Conservation (phyloP, 1,284 basidiomycete genomes). For the Papiliotrema nemorosa region DNA sequence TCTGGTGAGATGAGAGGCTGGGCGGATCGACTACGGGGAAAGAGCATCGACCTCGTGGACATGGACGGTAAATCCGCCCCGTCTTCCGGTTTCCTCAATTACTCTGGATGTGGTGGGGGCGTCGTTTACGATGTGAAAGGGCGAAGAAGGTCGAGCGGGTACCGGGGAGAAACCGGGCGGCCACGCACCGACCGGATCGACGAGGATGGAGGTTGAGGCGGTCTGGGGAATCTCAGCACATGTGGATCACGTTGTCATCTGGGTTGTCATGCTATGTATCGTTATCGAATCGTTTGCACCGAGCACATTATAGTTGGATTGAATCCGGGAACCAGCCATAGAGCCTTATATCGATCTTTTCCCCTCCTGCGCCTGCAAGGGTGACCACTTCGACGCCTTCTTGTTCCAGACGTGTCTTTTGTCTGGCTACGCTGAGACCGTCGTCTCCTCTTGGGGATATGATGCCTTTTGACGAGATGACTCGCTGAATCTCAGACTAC, state of each 20-base stretch:
- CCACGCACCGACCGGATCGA: not conserved
- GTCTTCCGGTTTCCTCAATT: too few relatives aligned
- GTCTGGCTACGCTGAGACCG: slow-evolving; percentile 62
- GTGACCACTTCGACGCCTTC: slow-evolving; percentile 66
- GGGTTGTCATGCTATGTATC: not conserved
- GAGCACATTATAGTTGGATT: not conserved
- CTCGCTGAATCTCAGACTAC: slow-evolving; percentile 26
- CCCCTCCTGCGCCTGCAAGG: slow-evolving; percentile 48
- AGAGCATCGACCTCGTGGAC: slow-evolving; percentile 35
- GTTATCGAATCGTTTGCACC: not conserved
- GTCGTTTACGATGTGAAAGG: not conserved
- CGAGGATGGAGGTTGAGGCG: slow-evolving; percentile 3
- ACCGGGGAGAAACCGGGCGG: not conserved
- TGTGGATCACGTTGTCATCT: not conserved
- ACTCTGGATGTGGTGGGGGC: too few relatives aligned
- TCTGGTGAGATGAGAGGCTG: slow-evolving; percentile 39
- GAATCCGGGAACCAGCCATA: slow-evolving; percentile 64
- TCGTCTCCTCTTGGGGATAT: slow-evolving; percentile 79
- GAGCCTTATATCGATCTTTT: slow-evolving; percentile 54
- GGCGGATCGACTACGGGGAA: slow-evolving; percentile 19
- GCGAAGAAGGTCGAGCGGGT: slow-evolving; percentile 2
- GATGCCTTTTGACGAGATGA: slow-evolving; percentile 42
- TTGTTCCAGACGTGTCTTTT: slow-evolving; percentile 62
- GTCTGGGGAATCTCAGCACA: not conserved
- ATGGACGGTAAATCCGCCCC: slow-evolving; percentile 26